Evolutionary conservation across 208 protist genomes (phyloP), one percentile per base, ranked within the genome.

Genomic region (Histomonas meleagridis): DNA sequence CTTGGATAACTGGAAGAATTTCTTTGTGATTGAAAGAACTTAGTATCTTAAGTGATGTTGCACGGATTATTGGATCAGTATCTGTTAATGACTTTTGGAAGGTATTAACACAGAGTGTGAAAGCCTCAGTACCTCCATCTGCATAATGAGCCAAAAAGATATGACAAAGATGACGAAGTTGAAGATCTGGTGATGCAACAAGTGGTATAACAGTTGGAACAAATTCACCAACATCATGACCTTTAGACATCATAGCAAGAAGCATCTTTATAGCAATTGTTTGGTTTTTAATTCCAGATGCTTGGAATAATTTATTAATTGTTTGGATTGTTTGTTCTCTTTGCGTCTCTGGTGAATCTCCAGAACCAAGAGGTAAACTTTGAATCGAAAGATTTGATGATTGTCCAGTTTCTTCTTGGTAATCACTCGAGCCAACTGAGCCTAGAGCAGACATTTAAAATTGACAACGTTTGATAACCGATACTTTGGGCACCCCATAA

Each of bases 161-260:
- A 46, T 86, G 55, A 1, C 46, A 40, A 38, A 86, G 46, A 9
- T 86, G 76, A 55, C 76, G 51, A 14, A 26, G 16, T 5, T 55
- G 14, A 21, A 46, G 46, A 55, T 86, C 76, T 32, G 23, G 21
- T 38, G 76, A 43, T 32, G 40, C 76, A 18, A 51, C 40, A 38
- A 55, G 76, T 46, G 51, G 76, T 38, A 86, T 46, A 55, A 86
- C 76, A 55, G 55, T 57, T 57, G 76, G 46, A 55, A 28, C 40
- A 46, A 86, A 86, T 18, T 86, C 26, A 43, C 14, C 18, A 28
- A 86, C 76, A 21, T 51, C 40, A 16, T 40, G 14, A 28, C 76
- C 76, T 49, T 86, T 86, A 32, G 76, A 86, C 76, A 86, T 86
- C 28, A 86, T 51, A 14, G 46, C 76, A 1, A 86, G 9, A 55